Evolutionary conservation across 495 filamentous ascomycete species (phyloP).

Genomic region (Tuber calosporum): DNA sequence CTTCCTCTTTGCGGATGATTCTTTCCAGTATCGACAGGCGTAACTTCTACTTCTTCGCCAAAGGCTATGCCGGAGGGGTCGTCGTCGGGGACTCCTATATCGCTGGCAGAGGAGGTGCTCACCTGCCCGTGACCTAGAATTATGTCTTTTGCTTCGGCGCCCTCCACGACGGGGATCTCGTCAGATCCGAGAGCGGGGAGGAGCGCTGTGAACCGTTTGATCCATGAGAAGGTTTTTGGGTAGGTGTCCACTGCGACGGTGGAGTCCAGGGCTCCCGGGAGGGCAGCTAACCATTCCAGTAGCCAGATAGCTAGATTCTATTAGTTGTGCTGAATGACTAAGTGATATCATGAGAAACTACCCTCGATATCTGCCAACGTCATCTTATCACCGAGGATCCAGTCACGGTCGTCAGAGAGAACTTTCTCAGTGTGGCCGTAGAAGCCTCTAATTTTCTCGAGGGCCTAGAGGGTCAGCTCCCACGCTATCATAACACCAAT

Average conservation of each 20-base stretch:
- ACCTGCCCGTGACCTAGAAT: constrained; percentile 36
- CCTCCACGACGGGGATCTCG: constrained; percentile 43
- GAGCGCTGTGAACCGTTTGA: constrained; percentile 47
- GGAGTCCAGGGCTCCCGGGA: constrained; percentile 48
- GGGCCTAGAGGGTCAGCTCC: constrained; percentile 44
- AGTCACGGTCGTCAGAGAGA: constrained; percentile 51
- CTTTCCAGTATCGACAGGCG: constrained; percentile 53
- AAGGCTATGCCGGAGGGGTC: constrained; percentile 45
- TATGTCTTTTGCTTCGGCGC: constrained; percentile 47
- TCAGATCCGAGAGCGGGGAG: constrained; percentile 1
- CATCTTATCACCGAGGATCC: constrained; percentile 49
- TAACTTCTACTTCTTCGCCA: constrained; percentile 49
- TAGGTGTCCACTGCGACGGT: constrained; percentile 45
- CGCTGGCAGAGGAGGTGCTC: constrained; percentile 29
- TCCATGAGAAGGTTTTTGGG: constrained; percentile 53
- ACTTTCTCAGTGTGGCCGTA: constrained; percentile 52
- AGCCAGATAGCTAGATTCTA: constrained; percentile 48
- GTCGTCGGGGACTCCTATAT: constrained; percentile 43
- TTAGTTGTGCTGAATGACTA: not conserved
- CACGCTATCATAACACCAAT: too few relatives aligned
- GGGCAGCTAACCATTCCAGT: constrained; percentile 52
- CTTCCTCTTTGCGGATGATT: constrained; percentile 50
- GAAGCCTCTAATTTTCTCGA: constrained; percentile 44
- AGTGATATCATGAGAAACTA: constrained; percentile 14
- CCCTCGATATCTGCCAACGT: constrained; percentile 56